Base-by-base conservation (phyloP, 176 grass and related monocot genomes). In the Melocanna baccifera region DNA sequence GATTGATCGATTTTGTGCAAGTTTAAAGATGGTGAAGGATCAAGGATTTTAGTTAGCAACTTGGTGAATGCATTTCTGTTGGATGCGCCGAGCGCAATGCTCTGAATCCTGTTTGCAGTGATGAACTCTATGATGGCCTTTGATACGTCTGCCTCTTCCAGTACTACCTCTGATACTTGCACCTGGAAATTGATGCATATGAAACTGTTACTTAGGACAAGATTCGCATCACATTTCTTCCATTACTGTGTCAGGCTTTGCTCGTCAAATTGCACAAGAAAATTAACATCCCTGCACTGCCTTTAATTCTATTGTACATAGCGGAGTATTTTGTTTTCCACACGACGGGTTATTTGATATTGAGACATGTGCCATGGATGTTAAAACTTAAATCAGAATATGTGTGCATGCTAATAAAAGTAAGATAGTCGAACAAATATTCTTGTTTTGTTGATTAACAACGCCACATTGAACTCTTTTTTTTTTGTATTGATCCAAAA, bases 41-140 rank as follows among this genome's bases (percentile, higher is more conserved):
- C 12, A 25, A 59, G 10, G 57, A 25, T 29, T 62, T 62, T 28
- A 62, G 23, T 62, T 14, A 43, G 2, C 7, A 53, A 94, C 86
- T 97, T 93, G 85, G 90, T 90, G 76, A 95, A 79, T 56, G 93
- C 86, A 23, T 91, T 90, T 81, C 93, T 83, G 85, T 85, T 90
- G 59, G 89, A 88, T 62, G 83, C 91, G 37, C 96, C 96, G 47
- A 98, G 80, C 62, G 89, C 87, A 11, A 98, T 83, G 85, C 85
- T 90, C 71, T 94, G 89, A 65, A 98, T 91, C 72, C 85, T 90
- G 76, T 90, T 83, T 16, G 87, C 53, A 40, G 71, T 81, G 73
- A 98, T 86, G 78, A 86, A 98, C 9, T 92, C 89, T 58, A 94
- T 78, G 29, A 98, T 89, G 62, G 89, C 91, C 83, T 89, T 95